Evolutionary conservation across 306 rosid species (phyloP).

Genomic region (Vicia faba): DNA sequence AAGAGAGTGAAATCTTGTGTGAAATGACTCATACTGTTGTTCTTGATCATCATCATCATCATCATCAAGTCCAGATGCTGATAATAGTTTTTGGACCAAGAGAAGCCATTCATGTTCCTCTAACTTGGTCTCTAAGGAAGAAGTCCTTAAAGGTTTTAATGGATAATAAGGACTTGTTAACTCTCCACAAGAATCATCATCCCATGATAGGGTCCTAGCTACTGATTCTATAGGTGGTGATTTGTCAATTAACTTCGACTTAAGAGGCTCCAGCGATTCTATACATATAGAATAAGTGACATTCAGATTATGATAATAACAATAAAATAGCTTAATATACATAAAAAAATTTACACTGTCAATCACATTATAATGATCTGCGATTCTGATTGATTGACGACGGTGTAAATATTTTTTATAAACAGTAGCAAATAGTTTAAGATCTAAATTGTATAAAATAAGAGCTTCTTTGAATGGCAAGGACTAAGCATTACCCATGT

Average conservation of each 20-base stretch:
- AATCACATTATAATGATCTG: neutral
- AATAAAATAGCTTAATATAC: neutral
- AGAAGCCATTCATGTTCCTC: constrained; percentile 72
- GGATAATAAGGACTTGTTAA: constrained; percentile 49
- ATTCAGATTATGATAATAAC: constrained; percentile 3
- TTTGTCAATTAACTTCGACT: constrained; percentile 88
- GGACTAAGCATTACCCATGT: constrained; percentile 46
- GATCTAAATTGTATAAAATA: neutral
- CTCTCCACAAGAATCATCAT: constrained; percentile 64
- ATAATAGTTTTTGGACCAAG: constrained; percentile 63
- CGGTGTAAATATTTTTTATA: neutral
- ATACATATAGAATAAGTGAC: constrained; percentile 27
- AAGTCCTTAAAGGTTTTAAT: constrained; percentile 50
- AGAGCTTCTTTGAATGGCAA: constrained; percentile 17
- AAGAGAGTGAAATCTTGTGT: constrained; percentile 66
- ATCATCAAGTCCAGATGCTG: constrained; percentile 66
- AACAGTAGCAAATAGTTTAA: neutral
- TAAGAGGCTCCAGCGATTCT: constrained; percentile 50
- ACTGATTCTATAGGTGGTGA: constrained; percentile 96
- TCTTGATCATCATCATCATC: constrained; percentile 33
- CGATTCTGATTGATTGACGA: neutral
- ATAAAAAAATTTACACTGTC: neutral
- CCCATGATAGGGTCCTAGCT: constrained; percentile 81
- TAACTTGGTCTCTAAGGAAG: constrained; percentile 53
- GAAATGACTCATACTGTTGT: constrained; percentile 39